These are phyloP conservation scores for Chaetoceros tenuissimus DNA, from an alignment of 108 stramenopile species.

Conservation along the genomic window DNA sequence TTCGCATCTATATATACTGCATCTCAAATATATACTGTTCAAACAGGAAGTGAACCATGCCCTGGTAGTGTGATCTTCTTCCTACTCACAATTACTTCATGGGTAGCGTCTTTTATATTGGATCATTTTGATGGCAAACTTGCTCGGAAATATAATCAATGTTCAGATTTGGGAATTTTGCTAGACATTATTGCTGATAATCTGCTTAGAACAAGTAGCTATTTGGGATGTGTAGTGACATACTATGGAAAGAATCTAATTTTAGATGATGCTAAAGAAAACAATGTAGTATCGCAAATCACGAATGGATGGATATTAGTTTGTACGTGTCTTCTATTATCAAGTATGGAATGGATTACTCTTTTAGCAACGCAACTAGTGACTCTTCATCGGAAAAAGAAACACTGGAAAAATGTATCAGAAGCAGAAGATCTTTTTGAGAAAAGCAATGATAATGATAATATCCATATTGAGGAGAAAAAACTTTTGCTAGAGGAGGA, in stretches of 20 bases:
- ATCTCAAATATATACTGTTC: no score
- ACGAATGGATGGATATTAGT: background rate
- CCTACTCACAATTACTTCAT: conserved; percentile 23
- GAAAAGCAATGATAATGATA: background rate
- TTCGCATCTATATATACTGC: conserved; percentile 25
- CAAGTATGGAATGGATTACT: conserved; percentile 55
- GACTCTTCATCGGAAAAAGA: conserved; percentile 9
- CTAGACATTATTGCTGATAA: conserved; percentile 56
- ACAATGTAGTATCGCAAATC: background rate
- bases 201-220: conserved; percentile 27
- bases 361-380: conserved; percentile 43
- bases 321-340: conserved; percentile 13
- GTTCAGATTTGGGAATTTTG: conserved; percentile 46
- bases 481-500: no score
- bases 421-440: background rate
- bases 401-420: conserved; percentile 23
- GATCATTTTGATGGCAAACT: conserved; percentile 51
- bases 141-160: conserved; percentile 46
- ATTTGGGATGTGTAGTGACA: background rate
- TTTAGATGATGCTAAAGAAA: background rate
- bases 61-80: no score
- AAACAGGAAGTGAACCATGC: no score
- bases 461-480: conserved; percentile 19
- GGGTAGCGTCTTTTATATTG: conserved; percentile 33
- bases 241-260: background rate